Base-by-base conservation (phyloP, 1,139 yeast species). In the Diutina neorugosa region DNA sequence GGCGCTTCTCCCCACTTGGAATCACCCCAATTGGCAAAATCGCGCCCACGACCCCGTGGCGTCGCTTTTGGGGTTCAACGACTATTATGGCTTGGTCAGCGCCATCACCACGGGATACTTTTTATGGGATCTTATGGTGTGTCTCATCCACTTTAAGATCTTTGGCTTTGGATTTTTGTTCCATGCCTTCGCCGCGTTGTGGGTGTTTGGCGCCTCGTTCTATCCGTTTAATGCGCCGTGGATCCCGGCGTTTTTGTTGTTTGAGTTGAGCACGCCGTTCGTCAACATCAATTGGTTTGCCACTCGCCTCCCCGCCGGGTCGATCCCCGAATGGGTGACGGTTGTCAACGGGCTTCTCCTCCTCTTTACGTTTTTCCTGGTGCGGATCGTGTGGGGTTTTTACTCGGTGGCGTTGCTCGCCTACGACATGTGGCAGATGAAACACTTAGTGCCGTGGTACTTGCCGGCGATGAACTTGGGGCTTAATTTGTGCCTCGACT, bases 251-350 rank as follows among this genome's bases (percentile, higher is more conserved):
- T 93, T 93, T 68, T 74, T 93, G 61, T 63, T 89, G 56, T 93
- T 93, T 69, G 98, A 93, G 69, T 75, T 86, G 55, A 87, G 96
- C 20, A 93, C 97, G 8, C 98, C 98, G 12, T 91, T 91, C 65
- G 82, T 93, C 55, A 91, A 93, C 69, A 67, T 90, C 58, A 86
- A 96, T 69, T 91, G 97, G 97, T 84, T 87, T 64, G 87, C 93
- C 2, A 71, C 86, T 53, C 84, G 84, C 62, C 77, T 87, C 54
- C 90, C 95, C 1, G 73, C 73, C 4, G 81, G 81, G 7, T 67
- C 77, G 16, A 63, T 84, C 55, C 74, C 81, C 52, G 77, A 74
- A 41, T 71, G 67, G 58, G 61, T 81, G 53, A 78, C 83, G 55
- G 61, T 81, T 53, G 59, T 83, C 56, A 93, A 93, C 68, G 96